A percentile compares a stretch with the other conserved stretches of the same genome.
Evolutionary conservation across 495 filamentous ascomycete genomes (phyloP).

Genomic region (Trichocladium antarcticum): DNA sequence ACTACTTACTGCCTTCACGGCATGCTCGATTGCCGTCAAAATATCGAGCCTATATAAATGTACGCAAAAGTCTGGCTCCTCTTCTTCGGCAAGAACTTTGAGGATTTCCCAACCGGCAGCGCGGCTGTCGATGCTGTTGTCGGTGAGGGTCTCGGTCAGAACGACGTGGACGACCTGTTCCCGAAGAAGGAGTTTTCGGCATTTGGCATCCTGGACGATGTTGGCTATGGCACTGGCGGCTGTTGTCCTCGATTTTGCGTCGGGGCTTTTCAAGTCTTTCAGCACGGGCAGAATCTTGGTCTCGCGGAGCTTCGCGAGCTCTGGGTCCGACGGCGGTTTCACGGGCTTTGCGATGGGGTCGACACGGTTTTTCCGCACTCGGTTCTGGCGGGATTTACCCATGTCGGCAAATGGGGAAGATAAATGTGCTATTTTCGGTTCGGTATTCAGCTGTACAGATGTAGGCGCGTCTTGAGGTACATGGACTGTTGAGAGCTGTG

Average conservation of each 20-base stretch:
- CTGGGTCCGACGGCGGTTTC: slow-evolving; percentile 45
- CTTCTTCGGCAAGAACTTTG: slow-evolving; percentile 44
- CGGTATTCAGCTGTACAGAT: too few relatives aligned
- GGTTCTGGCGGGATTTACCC: slow-evolving; percentile 36
- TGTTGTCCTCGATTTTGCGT: slow-evolving; percentile 41
- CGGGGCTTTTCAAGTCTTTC: slow-evolving; percentile 43
- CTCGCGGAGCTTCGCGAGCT: slow-evolving; percentile 45
- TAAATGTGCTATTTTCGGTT: neutral
- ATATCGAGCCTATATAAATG: slow-evolving; percentile 48
- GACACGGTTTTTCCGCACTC: slow-evolving; percentile 27
- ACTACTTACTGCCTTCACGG: slow-evolving; percentile 38
- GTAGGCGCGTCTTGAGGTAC: too few relatives aligned
- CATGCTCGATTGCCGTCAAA: slow-evolving; percentile 43
- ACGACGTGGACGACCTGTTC: slow-evolving; percentile 50
- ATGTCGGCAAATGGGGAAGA: slow-evolving; percentile 14
- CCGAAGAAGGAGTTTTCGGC: slow-evolving; percentile 46
- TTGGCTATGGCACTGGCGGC: slow-evolving; percentile 46
- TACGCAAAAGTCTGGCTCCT: slow-evolving; percentile 51
- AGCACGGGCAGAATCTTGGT: slow-evolving; percentile 47
- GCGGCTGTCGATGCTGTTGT: slow-evolving; percentile 44
- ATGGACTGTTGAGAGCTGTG: too few relatives aligned
- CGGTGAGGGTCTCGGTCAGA: slow-evolving; percentile 49
- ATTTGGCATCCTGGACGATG: slow-evolving; percentile 47
- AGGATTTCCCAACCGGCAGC: slow-evolving; percentile 52
- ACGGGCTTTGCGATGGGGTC: slow-evolving; percentile 41